Evolutionary conservation across 805 yeast species (phyloP), one percentile per base, ranked within the genome.

Genomic region (Wickerhamomyces bovis): DNA sequence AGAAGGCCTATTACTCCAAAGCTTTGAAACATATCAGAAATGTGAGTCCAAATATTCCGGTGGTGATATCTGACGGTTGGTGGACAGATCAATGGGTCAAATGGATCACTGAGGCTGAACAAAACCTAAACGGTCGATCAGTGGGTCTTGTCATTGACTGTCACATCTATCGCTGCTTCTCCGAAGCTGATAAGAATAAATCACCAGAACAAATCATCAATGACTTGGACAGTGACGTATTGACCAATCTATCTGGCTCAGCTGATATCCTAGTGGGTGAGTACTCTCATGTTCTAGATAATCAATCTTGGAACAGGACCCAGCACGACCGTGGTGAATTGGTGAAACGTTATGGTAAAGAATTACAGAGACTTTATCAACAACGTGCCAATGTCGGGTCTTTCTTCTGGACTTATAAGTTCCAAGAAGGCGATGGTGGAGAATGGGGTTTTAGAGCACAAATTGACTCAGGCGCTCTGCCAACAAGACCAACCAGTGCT

Each of bases 1-100:
- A 83, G 57, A 70, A 73, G 51, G 58, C 63, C 4, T 92, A 83
- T 64, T 90, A 90, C 61, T 57, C 72, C 10, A 74, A 76, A 18
- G 95, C 95, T 0, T 68, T 80, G 33, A 69, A 71, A 30, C 72
- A 74, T 38, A 82, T 92, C 39, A 71, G 92, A 26, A 61, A 64
- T 19, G 68, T 71, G 15, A 84, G 87, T 58, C 42, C 63, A 1
- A 64, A 64, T 2, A 65, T 89, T 30, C 96, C 96, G 0, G 70
- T 92, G 6, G 68, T 85, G 16, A 85, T 92, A 31, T 87, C 96
- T 2, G 98, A 92, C 62, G 96, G 96, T 3, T 94, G 98, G 98
- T 83, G 89, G 82, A 77, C 94, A 6, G 76, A 77, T 53, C 86
- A 79, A 60, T 87, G 89, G 87, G 81, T 75, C 21, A 69, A 80